phyloP scores from a whole-genome alignment of 1,139 yeast genomes.

The Yamadazyma trypodendri region DNA sequence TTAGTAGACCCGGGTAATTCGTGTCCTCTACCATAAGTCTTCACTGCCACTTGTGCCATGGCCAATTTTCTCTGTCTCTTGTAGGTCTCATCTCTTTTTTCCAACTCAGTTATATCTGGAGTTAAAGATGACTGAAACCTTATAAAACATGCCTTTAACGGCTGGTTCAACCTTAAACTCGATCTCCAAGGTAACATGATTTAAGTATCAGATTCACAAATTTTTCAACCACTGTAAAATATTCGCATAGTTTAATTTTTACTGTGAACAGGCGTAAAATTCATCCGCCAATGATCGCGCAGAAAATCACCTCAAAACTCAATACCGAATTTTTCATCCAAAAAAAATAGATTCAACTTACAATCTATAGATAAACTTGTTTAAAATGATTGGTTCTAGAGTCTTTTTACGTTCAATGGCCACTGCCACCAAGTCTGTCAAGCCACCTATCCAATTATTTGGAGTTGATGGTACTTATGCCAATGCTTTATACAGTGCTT shows the following conservation, averaged over 20 bases:
- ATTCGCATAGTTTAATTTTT: conserved; percentile 7
- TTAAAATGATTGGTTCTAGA: conserved; percentile 56
- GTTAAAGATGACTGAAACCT: conserved; percentile 10
- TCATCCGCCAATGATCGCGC: conserved; percentile 14
- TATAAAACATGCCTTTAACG: conserved; percentile 5
- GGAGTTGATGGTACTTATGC: conserved; percentile 98
- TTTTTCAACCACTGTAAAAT: background rate
- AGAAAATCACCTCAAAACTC: conserved; percentile 4
- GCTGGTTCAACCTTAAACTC: conserved; percentile 6
- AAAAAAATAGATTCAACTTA: conserved; percentile 1
- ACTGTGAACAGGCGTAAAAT: conserved; percentile 8
- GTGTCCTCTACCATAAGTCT: conserved; percentile 66
- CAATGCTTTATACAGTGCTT: conserved; percentile 89
- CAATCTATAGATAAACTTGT: no score
- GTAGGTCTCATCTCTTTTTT: conserved; percentile 71
- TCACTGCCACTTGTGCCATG: conserved; percentile 68
- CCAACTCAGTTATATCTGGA: conserved; percentile 58
- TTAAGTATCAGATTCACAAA: background rate
- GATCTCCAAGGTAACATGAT: conserved; percentile 5
- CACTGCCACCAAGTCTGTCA: conserved; percentile 57
- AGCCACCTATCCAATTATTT: conserved; percentile 90
- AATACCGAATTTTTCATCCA: conserved; percentile 12
- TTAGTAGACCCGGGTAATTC: conserved; percentile 88
- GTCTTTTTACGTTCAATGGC: conserved; percentile 72
- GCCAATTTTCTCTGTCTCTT: conserved; percentile 73